These are phyloP conservation scores for Ammopiptanthus mongolicus DNA, from an alignment of 306 rosid genomes.

Conservation along the genomic window DNA sequence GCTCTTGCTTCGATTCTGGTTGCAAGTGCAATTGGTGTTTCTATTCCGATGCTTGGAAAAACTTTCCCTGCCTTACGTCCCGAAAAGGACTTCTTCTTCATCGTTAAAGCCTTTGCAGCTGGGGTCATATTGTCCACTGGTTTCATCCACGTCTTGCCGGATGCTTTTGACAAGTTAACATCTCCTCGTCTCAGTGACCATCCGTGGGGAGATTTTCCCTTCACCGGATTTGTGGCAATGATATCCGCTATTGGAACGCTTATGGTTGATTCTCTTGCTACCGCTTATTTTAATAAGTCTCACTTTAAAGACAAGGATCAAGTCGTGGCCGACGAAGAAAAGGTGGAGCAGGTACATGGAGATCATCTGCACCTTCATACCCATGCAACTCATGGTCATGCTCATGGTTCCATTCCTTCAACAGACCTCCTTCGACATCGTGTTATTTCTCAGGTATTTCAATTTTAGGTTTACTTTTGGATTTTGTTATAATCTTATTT, in stretches of 20 bases:
- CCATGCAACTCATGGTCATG: conserved; percentile 58
- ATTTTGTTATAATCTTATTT: too few species aligned
- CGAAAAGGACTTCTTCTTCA: conserved; percentile 34
- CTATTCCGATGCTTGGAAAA: conserved; percentile 34
- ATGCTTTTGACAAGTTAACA: conserved; percentile 38
- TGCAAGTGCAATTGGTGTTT: conserved; percentile 37
- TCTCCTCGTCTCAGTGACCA: conserved; percentile 26
- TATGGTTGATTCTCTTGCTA: conserved; percentile 43
- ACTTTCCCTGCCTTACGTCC: conserved; percentile 24
- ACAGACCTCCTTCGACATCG: conserved; percentile 44
- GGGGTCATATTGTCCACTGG: conserved; percentile 41
- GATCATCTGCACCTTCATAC: conserved; percentile 50
- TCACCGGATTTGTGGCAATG: conserved; percentile 47
- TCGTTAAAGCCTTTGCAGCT: conserved; percentile 44
- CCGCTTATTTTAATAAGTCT: conserved; percentile 24
- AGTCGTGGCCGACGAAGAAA: conserved; percentile 1
- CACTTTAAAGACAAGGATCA: background rate
- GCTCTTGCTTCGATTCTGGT: conserved; percentile 23
- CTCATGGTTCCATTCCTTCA: conserved; percentile 41
- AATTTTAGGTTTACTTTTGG: background rate
- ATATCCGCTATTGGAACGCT: conserved; percentile 36
- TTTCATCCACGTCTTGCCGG: conserved; percentile 41
- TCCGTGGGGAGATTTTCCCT: conserved; percentile 39
- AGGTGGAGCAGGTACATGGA: conserved; percentile 10
- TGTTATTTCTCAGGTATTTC: conserved; percentile 53